phyloP scores from a whole-genome alignment of 2,329 filamentous ascomycete species.

The Fusarium lateritium region DNA sequence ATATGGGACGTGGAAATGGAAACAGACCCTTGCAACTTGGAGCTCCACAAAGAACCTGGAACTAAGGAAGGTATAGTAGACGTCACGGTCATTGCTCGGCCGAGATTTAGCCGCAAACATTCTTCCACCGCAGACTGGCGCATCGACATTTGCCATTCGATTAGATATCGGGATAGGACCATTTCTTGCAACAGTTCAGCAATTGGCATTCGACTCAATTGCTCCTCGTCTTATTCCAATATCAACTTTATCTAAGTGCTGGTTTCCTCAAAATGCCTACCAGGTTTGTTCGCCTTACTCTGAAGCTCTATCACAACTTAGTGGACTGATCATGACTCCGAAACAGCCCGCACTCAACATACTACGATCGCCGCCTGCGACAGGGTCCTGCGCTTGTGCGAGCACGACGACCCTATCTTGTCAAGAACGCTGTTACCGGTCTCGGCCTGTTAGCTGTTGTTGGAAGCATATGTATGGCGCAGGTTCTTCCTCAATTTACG shows the following conservation, averaged over 20 bases:
- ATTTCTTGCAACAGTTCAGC: conserved; percentile 17
- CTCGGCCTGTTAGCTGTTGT: conserved; percentile 81
- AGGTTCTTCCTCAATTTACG: background rate
- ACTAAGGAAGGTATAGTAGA: conserved; percentile 38
- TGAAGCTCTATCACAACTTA: background rate
- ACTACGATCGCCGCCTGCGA: conserved; percentile 91
- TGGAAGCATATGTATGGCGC: conserved; percentile 88
- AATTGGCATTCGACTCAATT: conserved; percentile 21
- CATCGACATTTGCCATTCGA: conserved; percentile 21
- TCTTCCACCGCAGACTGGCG: conserved; percentile 37
- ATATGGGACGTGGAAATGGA: conserved; percentile 43
- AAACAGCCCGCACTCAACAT: conserved; percentile 73
- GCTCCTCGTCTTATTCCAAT: background rate
- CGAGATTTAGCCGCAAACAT: conserved; percentile 48
- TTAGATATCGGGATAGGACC: conserved; percentile 26
- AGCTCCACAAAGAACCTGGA: conserved; percentile 40
- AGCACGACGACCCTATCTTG: conserved; percentile 89
- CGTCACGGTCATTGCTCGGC: conserved; percentile 42
- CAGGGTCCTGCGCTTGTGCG: conserved; percentile 92
- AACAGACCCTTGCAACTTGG: conserved; percentile 42
- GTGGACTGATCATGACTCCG: conserved; percentile 43
- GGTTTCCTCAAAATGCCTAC: conserved; percentile 38
- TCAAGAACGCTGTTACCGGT: conserved; percentile 90
- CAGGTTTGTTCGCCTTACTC: conserved; percentile 37
- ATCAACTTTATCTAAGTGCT: background rate